Percentiles rank a stretch among this genome's conserved stretches.
Evolutionary conservation across 768 basidiomycete genomes (phyloP).

Genomic region (Boletus pseudo-olivaceus): DNA sequence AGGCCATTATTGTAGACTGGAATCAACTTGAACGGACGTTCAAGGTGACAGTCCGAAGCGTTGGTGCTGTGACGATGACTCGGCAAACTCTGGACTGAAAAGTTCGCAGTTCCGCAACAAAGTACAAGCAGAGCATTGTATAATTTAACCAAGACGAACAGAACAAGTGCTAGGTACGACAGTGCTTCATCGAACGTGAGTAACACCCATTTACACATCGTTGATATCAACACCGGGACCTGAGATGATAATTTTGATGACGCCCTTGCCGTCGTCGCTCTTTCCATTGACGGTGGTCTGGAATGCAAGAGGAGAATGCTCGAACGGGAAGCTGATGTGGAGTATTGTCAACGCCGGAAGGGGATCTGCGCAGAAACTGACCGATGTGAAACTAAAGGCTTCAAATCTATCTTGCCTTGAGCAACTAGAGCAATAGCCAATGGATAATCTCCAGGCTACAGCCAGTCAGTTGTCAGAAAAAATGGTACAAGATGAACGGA

Average conservation of each 20-base stretch:
- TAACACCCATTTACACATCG: slow-evolving; percentile 31
- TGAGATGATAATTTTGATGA: slow-evolving; percentile 88
- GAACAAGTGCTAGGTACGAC: neutral
- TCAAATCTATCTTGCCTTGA: slow-evolving; percentile 79
- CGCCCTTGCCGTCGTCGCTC: slow-evolving; percentile 79
- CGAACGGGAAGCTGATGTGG: slow-evolving; percentile 60
- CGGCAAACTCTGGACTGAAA: neutral
- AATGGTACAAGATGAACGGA: slow-evolving; percentile 4
- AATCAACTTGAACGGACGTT: neutral
- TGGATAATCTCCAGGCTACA: slow-evolving; percentile 78
- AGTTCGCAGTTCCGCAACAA: neutral
- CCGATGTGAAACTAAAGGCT: slow-evolving; percentile 87
- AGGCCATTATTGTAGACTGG: slow-evolving; percentile 45
- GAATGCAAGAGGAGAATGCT: slow-evolving; percentile 78
- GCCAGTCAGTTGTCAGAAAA: neutral
- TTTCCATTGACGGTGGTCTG: slow-evolving; percentile 74
- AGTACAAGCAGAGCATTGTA: no score
- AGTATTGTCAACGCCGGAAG: neutral
- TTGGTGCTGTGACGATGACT: neutral
- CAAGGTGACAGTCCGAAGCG: neutral
- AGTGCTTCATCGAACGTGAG: neutral
- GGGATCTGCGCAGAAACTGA: slow-evolving; percentile 30
- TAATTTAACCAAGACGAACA: neutral
- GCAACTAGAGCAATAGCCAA: slow-evolving; percentile 82
- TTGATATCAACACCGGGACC: slow-evolving; percentile 62